Conservation (phyloP, 1,284 basidiomycete species). For the Ganoderma lucidum region DNA sequence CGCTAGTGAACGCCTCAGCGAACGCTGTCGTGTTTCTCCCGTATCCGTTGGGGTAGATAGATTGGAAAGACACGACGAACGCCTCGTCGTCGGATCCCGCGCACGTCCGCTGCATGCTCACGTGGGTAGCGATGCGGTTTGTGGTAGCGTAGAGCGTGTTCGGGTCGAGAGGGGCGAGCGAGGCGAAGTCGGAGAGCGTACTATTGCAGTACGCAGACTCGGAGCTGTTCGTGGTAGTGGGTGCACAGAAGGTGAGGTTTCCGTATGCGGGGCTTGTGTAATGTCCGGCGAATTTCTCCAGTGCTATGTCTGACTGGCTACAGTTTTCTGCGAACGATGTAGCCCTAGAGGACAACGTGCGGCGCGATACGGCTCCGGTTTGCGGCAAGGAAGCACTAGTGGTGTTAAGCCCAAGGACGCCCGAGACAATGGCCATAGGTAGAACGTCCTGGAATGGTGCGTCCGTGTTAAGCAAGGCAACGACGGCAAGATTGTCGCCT, state of each 20-base stretch:
- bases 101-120: constrained; percentile 28
- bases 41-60: constrained; percentile 39
- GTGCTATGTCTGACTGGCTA: background rate
- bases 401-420: constrained; percentile 25
- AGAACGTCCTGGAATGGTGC: constrained; percentile 40
- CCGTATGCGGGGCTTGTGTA: constrained; percentile 47
- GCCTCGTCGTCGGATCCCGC: constrained; percentile 18
- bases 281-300: constrained; percentile 42
- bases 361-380: constrained; percentile 19
- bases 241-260: constrained; percentile 44
- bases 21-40: constrained; percentile 38
- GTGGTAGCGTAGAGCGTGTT: constrained; percentile 27
- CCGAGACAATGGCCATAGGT: constrained; percentile 35
- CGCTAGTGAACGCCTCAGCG: constrained; percentile 32
- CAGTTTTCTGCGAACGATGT: constrained; percentile 1
- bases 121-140: constrained; percentile 21
- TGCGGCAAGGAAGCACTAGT: constrained; percentile 31
- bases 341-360: background rate
- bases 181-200: constrained; percentile 39
- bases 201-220: constrained; percentile 36
- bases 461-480: constrained; percentile 51
- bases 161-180: constrained; percentile 30
- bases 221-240: constrained; percentile 24
- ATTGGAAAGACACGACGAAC: constrained; percentile 30
- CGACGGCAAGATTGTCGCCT: constrained; percentile 47